phyloP scores from a whole-genome alignment of 768 basidiomycete genomes.

The button mushroom (Agaricus bisporus) region DNA sequence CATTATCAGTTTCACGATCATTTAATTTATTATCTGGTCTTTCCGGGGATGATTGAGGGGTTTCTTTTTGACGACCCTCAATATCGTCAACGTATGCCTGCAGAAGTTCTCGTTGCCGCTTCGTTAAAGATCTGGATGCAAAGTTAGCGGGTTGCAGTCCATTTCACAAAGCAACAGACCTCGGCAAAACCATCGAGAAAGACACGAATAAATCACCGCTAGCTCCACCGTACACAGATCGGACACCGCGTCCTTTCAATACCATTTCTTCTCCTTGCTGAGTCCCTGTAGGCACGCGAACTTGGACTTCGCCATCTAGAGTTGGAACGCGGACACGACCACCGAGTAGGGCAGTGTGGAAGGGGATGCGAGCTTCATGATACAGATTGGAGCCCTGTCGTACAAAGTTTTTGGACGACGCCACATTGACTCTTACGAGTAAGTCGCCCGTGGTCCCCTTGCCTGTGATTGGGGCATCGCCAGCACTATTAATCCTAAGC shows the following conservation, averaged over 20 bases:
- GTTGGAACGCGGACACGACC: conserved; percentile 91
- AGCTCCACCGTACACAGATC: conserved; percentile 48
- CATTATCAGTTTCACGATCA: conserved; percentile 43
- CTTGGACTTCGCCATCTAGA: conserved; percentile 91
- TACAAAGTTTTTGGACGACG: conserved; percentile 76
- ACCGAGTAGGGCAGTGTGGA: conserved; percentile 90
- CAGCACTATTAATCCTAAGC: conserved; percentile 71
- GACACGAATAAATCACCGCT: conserved; percentile 86
- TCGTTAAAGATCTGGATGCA: conserved; percentile 63
- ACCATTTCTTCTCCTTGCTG: conserved; percentile 98
- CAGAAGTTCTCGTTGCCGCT: conserved; percentile 80
- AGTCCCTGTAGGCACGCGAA: conserved; percentile 86
- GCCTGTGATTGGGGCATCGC: conserved; percentile 79
- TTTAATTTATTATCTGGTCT: conserved; percentile 17
- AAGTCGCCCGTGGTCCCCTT: conserved; percentile 82
- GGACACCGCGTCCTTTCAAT: conserved; percentile 79
- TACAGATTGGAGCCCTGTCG: conserved; percentile 91
- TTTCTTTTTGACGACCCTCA: conserved; percentile 46
- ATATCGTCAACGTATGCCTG: conserved; percentile 90
- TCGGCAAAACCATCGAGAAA: conserved; percentile 84
- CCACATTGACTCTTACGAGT: conserved; percentile 79
- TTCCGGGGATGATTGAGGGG: conserved; percentile 9
- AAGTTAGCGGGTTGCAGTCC: conserved; percentile 3
- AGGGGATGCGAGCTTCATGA: conserved; percentile 83
- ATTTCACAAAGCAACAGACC: conserved; percentile 43